These are phyloP conservation scores for Alternaria gansuensis DNA, from an alignment of 2,329 filamentous ascomycete species.

Conservation along the genomic window DNA sequence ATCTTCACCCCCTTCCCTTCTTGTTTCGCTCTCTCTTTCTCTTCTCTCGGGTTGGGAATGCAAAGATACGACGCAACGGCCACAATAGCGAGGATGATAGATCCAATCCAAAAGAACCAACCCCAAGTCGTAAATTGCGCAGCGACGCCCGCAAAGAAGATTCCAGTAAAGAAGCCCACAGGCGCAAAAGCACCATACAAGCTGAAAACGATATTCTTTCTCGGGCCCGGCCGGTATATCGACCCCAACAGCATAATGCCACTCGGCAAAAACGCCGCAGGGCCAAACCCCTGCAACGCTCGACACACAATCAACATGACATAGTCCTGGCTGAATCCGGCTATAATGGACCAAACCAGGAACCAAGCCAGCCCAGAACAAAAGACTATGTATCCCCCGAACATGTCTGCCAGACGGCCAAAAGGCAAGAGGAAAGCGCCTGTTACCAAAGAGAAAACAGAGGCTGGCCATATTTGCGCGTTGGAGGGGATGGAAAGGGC, in stretches of 20 bases:
- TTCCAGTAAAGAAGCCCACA: conserved; percentile 56
- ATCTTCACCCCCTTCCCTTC: conserved; percentile 37
- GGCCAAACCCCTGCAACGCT: conserved; percentile 76
- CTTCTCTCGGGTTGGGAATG: conserved; percentile 37
- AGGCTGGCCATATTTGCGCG: conserved; percentile 60
- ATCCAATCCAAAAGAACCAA: conserved; percentile 50
- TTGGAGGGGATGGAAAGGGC: conserved; percentile 73
- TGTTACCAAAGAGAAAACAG: conserved; percentile 51
- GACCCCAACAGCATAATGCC: conserved; percentile 72
- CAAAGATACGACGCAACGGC: conserved; percentile 41
- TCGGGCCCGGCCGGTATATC: conserved; percentile 71
- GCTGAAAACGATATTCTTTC: conserved; percentile 73
- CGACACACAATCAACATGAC: conserved; percentile 77
- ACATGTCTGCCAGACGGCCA: conserved; percentile 67
- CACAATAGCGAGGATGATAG: conserved; percentile 47
- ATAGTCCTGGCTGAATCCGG: conserved; percentile 73
- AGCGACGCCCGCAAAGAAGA: conserved; percentile 49
- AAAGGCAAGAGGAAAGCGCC: conserved; percentile 58
- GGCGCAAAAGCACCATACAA: conserved; percentile 64
- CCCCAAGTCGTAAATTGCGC: conserved; percentile 45
- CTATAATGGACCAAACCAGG: conserved; percentile 71
- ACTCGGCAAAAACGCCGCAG: conserved; percentile 75
- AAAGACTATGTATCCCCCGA: conserved; percentile 70
- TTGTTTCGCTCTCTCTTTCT: conserved; percentile 15
- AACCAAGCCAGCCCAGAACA: conserved; percentile 71